Percentiles rank a stretch among this genome's conserved stretches.
These are phyloP conservation scores for Borealophlyctis nickersoniae DNA, from an alignment of 192 early-diverging fungal genomes.

Conservation along the genomic window DNA sequence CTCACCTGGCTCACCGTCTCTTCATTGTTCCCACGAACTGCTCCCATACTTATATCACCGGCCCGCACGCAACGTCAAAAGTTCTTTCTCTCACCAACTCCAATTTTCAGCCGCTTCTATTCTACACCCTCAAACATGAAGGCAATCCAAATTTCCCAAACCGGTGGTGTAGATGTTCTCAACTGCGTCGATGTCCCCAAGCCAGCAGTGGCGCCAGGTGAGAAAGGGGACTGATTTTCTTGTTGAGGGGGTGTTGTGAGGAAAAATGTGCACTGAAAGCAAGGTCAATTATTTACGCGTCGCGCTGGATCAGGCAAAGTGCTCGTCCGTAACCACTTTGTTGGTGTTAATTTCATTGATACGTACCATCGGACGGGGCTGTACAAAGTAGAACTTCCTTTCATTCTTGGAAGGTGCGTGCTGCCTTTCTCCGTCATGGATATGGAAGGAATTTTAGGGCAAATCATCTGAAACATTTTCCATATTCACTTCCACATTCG, in stretches of 20 bases:
- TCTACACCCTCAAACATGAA: neutral
- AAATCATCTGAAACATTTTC: conserved; percentile 1
- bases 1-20: no score
- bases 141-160: neutral
- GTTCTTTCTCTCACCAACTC: no score
- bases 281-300: neutral
- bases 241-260: neutral
- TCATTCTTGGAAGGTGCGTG: conserved; percentile 70
- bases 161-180: neutral
- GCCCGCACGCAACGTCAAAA: no score
- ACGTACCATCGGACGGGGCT: conserved; percentile 82
- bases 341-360: conserved; percentile 90
- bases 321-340: conserved; percentile 70
- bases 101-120: neutral
- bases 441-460: no score
- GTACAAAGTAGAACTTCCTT: conserved; percentile 64
- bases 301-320: conserved; percentile 34
- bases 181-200: neutral
- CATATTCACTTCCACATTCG: conserved; percentile 3
- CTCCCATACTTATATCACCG: no score
- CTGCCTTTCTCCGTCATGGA: no score
- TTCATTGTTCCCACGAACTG: no score
- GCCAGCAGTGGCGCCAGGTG: neutral
- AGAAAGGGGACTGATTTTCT: no score
- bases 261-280: neutral